phyloP scores from a whole-genome alignment of 345 rosid species.

The Turnera subulata region DNA sequence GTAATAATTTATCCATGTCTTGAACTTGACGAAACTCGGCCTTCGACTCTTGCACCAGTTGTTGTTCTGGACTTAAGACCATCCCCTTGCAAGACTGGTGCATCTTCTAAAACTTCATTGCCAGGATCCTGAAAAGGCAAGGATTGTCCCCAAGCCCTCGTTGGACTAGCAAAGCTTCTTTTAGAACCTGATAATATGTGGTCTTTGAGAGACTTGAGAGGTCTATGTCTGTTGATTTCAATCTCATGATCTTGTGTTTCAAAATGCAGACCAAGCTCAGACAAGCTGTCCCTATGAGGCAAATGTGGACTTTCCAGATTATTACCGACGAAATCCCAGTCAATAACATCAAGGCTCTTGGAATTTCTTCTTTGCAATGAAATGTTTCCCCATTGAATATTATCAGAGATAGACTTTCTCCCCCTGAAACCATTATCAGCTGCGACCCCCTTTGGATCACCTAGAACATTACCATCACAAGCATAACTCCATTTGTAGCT shows the following conservation, averaged over 20 bases:
- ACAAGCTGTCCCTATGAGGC: conserved; percentile 26
- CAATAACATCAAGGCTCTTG: conserved; percentile 19
- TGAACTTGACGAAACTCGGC: conserved; percentile 26
- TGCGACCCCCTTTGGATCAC: conserved; percentile 27
- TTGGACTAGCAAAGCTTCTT: conserved; percentile 37
- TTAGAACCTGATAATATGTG: conserved; percentile 40
- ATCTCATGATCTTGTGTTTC: conserved; percentile 33
- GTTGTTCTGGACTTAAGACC: conserved; percentile 9
- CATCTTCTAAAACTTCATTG: conserved; percentile 10
- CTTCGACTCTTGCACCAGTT: conserved; percentile 16
- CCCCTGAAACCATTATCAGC: conserved; percentile 42
- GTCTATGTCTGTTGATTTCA: conserved; percentile 41
- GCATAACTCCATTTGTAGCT: conserved; percentile 86
- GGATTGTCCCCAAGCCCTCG: conserved; percentile 24
- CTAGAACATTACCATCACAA: conserved; percentile 31
- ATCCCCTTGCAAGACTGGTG: conserved; percentile 13
- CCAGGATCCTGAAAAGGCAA: conserved; percentile 25
- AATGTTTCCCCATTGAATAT: conserved; percentile 57
- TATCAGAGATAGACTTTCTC: conserved; percentile 48
- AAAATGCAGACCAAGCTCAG: conserved; percentile 29
- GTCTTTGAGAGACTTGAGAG: conserved; percentile 53
- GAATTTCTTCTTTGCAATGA: conserved; percentile 38
- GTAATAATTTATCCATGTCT: conserved; percentile 2
- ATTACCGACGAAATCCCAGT: conserved; percentile 21
- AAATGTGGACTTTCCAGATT: conserved; percentile 35